phyloP scores from a whole-genome alignment of 2,329 filamentous ascomycete genomes.

The Trichoderma simmonsii region DNA sequence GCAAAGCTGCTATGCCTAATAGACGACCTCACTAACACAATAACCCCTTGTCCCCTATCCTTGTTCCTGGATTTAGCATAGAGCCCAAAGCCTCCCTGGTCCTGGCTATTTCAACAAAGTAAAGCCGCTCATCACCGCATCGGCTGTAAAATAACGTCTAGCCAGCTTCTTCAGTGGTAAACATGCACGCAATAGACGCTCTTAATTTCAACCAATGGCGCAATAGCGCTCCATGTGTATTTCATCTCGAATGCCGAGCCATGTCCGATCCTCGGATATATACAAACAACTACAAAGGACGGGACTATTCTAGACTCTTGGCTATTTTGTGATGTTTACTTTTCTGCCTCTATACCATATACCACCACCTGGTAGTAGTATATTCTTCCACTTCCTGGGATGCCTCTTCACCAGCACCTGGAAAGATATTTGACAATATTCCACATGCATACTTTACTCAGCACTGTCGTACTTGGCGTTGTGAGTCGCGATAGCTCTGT shows the following conservation, averaged over 20 bases:
- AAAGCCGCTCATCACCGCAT: not conserved
- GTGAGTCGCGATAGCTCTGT: slow-evolving; percentile 73
- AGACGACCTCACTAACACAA: not conserved
- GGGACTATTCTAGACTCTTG: not conserved
- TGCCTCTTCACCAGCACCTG: not conserved
- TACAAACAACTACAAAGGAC: not conserved
- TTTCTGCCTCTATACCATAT: not conserved
- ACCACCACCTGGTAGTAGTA: not conserved
- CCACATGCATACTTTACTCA: not conserved
- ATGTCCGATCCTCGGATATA: slow-evolving; percentile 3
- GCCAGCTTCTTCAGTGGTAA: not conserved
- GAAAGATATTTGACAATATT: not conserved
- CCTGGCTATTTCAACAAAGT: not conserved
- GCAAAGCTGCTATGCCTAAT: not conserved
- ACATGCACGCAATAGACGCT: not conserved
- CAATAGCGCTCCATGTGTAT: slow-evolving; percentile 8
- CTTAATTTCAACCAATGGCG: not conserved
- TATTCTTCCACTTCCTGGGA: not conserved
- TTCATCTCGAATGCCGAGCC: slow-evolving; percentile 6
- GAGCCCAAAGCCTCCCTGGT: not conserved
- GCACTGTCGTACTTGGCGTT: slow-evolving; percentile 66
- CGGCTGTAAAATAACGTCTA: not conserved
- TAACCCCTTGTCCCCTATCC: not conserved
- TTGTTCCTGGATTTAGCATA: not conserved
- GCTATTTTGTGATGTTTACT: not conserved